A percentile compares a stretch with the other conserved stretches of the same genome.
phyloP scores from a whole-genome alignment of 2,329 filamentous ascomycete genomes.

The Diplodia sapinea region DNA sequence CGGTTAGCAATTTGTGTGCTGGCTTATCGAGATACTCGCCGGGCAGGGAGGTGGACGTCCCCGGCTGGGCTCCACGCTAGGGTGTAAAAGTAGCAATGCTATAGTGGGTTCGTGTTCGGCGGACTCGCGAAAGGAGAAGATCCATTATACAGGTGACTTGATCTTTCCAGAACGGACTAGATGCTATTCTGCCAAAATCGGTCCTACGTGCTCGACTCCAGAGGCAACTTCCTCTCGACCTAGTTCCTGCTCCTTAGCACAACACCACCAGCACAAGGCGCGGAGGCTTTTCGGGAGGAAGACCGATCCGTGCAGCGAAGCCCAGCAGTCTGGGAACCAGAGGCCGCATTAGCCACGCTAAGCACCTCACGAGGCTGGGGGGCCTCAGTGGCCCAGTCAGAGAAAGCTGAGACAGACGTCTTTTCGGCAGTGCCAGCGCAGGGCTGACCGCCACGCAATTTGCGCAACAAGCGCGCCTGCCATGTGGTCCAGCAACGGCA shows the following conservation, averaged over 20 bases:
- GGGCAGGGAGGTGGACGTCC: background rate
- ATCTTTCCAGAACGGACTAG: background rate
- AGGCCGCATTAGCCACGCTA: background rate
- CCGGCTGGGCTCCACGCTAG: background rate
- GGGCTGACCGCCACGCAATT: slow-evolving; percentile 1
- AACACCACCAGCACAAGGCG: background rate
- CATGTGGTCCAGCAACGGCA: background rate
- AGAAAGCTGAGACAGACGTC: background rate
- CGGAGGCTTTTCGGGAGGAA: background rate
- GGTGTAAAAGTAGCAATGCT: background rate
- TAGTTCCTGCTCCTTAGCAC: background rate
- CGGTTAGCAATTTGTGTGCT: slow-evolving; percentile 1
- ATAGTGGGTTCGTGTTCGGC: background rate
- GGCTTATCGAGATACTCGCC: background rate
- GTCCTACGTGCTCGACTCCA: slow-evolving; percentile 3
- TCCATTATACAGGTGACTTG: background rate
- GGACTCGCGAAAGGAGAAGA: background rate
- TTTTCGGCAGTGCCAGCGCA: background rate
- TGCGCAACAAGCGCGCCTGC: background rate
- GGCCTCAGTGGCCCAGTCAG: background rate
- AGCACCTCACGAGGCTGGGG: background rate
- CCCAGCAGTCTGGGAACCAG: background rate
- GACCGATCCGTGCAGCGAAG: background rate
- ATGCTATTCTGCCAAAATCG: slow-evolving; percentile 12
- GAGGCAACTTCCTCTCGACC: background rate